A percentile compares a stretch with the other conserved stretches of the same genome.
Evolutionary conservation across 768 basidiomycete species (phyloP).

Genomic region (Thelephora ganbajun): DNA sequence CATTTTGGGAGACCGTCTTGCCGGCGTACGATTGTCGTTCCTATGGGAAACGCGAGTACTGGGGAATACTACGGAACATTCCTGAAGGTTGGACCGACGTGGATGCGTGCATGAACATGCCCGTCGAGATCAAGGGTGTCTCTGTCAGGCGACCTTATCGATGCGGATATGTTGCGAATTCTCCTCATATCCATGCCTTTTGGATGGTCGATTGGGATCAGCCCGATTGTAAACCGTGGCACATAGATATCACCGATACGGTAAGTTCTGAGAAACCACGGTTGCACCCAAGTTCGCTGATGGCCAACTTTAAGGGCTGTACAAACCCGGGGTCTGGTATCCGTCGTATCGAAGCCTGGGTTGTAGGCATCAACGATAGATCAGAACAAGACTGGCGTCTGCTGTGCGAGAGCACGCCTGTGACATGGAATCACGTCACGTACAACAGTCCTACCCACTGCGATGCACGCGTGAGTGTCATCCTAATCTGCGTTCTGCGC

Average conservation of each 20-base stretch:
- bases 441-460: background rate
- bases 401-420: background rate
- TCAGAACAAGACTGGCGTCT: background rate
- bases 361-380: background rate
- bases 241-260: background rate
- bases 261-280: background rate
- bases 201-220: background rate
- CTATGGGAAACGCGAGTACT: background rate
- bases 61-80: background rate
- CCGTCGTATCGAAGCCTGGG: background rate
- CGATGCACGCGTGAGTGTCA: background rate
- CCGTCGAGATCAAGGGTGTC: background rate
- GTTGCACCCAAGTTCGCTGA: background rate
- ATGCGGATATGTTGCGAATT: background rate
- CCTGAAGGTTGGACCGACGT: background rate
- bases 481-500: background rate
- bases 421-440: background rate
- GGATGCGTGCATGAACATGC: background rate
- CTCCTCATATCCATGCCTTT: background rate
- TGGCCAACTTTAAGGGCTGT: background rate
- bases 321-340: background rate
- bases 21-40: background rate
- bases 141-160: background rate
- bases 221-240: background rate
- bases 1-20: background rate